Percentiles rank a stretch among this genome's conserved stretches.
Conservation (phyloP, 1,139 yeast genomes). For the Pichia sp. region DNA sequence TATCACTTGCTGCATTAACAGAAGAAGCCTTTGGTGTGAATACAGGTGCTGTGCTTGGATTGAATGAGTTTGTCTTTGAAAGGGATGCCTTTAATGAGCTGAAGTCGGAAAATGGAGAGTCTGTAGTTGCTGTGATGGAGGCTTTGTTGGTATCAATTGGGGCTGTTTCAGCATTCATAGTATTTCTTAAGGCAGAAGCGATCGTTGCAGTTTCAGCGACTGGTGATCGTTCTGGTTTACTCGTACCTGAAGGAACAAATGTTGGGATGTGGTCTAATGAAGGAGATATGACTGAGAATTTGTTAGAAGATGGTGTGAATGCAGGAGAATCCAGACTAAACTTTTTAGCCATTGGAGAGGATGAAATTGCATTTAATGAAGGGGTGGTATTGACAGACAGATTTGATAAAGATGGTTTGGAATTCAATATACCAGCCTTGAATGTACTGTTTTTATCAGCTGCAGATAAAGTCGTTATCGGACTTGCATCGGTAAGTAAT, state of each 20-base stretch:
- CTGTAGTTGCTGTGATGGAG: neutral
- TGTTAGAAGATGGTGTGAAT: conserved; percentile 48
- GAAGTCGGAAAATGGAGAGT: conserved; percentile 6
- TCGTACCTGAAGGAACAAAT: conserved; percentile 45
- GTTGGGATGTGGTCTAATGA: conserved; percentile 54
- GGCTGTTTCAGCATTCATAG: neutral
- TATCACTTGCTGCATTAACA: conserved; percentile 4
- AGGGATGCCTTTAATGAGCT: conserved; percentile 12
- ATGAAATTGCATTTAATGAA: neutral
- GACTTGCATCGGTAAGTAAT: conserved; percentile 3
- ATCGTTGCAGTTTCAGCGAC: conserved; percentile 1
- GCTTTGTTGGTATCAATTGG: neutral
- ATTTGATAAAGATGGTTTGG: neutral
- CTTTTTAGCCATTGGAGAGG: conserved; percentile 36
- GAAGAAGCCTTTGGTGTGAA: conserved; percentile 32
- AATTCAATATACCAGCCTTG: conserved; percentile 8
- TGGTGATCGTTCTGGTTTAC: neutral
- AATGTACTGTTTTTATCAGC: neutral
- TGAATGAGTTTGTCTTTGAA: conserved; percentile 19
- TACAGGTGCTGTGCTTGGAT: conserved; percentile 31
- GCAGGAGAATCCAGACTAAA: conserved; percentile 66
- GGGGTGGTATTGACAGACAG: neutral
- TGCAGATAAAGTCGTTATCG: neutral
- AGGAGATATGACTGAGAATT: conserved; percentile 51
- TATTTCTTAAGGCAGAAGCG: conserved; percentile 7